Evolutionary conservation across 73 alveolate genomes (phyloP).

Genomic region (Symbiodinium pilosum): DNA sequence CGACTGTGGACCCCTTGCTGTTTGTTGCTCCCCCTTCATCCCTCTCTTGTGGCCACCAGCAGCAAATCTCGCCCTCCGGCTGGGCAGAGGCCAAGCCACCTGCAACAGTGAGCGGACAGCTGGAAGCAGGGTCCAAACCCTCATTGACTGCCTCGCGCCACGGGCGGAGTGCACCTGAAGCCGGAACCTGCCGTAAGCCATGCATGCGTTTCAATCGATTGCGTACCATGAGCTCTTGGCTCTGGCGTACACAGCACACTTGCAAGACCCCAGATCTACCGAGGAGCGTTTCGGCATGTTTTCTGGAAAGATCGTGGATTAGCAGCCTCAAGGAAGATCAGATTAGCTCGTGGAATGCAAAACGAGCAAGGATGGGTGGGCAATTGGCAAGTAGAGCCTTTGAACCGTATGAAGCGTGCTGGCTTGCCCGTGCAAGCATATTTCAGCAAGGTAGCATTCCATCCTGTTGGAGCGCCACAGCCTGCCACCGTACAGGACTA

Average conservation of each 20-base stretch:
- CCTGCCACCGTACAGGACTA: background rate
- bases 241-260: background rate
- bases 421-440: too few species aligned
- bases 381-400: too few species aligned
- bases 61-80: conserved; percentile 56
- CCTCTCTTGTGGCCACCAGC: background rate
- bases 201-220: background rate
- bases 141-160: background rate
- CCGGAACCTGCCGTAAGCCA: background rate
- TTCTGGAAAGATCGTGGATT: background rate
- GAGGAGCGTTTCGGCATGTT: background rate
- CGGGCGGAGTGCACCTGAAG: background rate
- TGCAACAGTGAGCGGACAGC: background rate
- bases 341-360: too few species aligned
- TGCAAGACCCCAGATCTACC: background rate
- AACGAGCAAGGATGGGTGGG: too few species aligned
- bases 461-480: background rate
- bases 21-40: too few species aligned
- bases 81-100: conserved; percentile 89
- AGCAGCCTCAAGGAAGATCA: background rate
- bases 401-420: too few species aligned
- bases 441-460: background rate
- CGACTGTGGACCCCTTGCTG: background rate
- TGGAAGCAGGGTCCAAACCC: background rate
- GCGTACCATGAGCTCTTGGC: background rate